Percentiles rank a stretch among this genome's conserved stretches.
Evolutionary conservation across 2,329 filamentous ascomycete genomes (phyloP).

Genomic region (Bipolaris bicolor): DNA sequence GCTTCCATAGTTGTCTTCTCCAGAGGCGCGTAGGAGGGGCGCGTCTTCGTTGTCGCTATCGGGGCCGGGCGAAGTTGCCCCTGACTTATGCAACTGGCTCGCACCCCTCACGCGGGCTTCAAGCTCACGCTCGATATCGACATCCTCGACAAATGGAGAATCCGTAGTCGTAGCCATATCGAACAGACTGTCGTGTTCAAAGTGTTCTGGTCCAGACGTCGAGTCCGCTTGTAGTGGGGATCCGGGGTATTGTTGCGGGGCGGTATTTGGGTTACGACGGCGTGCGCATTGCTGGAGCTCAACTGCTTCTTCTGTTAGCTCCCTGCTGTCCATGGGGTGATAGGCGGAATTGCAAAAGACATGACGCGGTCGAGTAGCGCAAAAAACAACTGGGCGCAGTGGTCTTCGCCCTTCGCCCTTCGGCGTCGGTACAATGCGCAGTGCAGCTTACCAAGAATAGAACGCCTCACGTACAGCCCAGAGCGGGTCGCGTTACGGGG

Average conservation of each 20-base stretch:
- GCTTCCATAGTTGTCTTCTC: slow-evolving; percentile 21
- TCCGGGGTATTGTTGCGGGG: slow-evolving; percentile 8
- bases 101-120: slow-evolving; percentile 20
- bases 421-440: slow-evolving; percentile 15
- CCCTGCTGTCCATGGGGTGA: slow-evolving; percentile 5
- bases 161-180: slow-evolving; percentile 37
- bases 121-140: slow-evolving; percentile 37
- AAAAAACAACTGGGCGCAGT: slow-evolving; percentile 3
- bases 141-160: slow-evolving; percentile 37
- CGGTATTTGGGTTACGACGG: slow-evolving; percentile 12
- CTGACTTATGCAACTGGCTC: slow-evolving; percentile 25
- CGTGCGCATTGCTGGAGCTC: slow-evolving; percentile 27
- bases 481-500: background rate
- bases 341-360: background rate
- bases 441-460: slow-evolving; percentile 33
- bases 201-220: background rate
- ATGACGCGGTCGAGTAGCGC: background rate
- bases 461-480: slow-evolving; percentile 13
- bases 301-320: slow-evolving; percentile 14
- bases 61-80: slow-evolving; percentile 17
- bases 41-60: slow-evolving; percentile 34
- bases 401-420: slow-evolving; percentile 11
- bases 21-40: slow-evolving; percentile 33
- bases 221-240: slow-evolving; percentile 4
- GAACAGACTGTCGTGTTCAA: background rate